Evolutionary conservation across 2,329 filamentous ascomycete genomes (phyloP).

Genomic region (Akanthomyces lecanii): DNA sequence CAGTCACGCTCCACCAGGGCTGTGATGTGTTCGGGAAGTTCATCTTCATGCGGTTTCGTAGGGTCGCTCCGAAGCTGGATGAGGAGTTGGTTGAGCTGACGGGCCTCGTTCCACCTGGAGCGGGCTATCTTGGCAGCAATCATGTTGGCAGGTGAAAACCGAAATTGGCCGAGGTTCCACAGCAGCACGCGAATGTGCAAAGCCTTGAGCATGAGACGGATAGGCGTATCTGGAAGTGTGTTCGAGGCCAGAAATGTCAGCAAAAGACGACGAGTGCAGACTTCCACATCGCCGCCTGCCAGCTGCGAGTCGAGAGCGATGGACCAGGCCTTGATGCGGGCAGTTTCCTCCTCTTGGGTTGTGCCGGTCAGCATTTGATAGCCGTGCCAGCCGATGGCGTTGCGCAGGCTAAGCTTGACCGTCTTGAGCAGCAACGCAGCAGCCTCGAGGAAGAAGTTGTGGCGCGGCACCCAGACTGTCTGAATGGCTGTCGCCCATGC

Average conservation of each 20-base stretch:
- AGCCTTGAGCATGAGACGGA: slow-evolving; percentile 84
- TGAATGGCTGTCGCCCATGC: slow-evolving; percentile 93
- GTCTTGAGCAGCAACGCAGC: slow-evolving; percentile 76
- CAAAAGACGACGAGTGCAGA: slow-evolving; percentile 81
- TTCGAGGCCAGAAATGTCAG: slow-evolving; percentile 84
- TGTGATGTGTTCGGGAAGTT: slow-evolving; percentile 70
- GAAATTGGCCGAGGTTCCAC: slow-evolving; percentile 69
- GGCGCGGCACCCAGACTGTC: slow-evolving; percentile 84
- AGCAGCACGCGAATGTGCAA: slow-evolving; percentile 86
- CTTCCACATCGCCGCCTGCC: slow-evolving; percentile 82
- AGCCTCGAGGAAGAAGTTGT: slow-evolving; percentile 81
- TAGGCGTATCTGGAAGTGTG: slow-evolving; percentile 78
- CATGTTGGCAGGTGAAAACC: slow-evolving; percentile 60
- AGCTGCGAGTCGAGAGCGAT: slow-evolving; percentile 92
- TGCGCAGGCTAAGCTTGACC: slow-evolving; percentile 74
- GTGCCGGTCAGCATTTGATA: slow-evolving; percentile 78
- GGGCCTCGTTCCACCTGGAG: slow-evolving; percentile 77
- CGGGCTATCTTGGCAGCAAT: slow-evolving; percentile 70
- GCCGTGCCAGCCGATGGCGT: slow-evolving; percentile 68
- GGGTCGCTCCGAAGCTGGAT: slow-evolving; percentile 40
- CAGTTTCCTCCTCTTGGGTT: slow-evolving; percentile 79
- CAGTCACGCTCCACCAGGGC: slow-evolving; percentile 73
- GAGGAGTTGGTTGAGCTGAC: slow-evolving; percentile 54
- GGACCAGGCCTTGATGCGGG: slow-evolving; percentile 84
- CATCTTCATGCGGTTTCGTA: slow-evolving; percentile 48